Conservation (phyloP, 164 flowering plant genomes). For the Hamamelis virginiana region DNA sequence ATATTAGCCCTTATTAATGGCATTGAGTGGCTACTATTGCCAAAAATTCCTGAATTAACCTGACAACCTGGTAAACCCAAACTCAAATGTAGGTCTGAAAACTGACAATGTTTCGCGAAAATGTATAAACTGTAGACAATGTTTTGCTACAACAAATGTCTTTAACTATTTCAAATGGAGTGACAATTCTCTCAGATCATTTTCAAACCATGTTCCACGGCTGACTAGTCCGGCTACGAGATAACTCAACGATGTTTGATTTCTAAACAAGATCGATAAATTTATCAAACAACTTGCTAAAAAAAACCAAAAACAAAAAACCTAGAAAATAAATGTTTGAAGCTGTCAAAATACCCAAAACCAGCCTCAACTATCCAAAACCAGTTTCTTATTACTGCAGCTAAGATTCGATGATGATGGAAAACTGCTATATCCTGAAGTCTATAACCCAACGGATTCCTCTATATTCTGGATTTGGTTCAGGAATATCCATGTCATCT, state of each 20-base stretch:
- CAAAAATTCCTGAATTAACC: too few species aligned
- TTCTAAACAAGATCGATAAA: neutral
- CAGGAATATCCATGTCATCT: conserved; percentile 98
- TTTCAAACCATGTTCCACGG: neutral
- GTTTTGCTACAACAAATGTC: too few species aligned
- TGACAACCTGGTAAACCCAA: too few species aligned
- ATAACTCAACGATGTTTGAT: neutral
- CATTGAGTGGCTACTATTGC: too few species aligned
- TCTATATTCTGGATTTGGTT: conserved; percentile 86
- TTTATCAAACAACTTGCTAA: neutral
- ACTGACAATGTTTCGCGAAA: too few species aligned
- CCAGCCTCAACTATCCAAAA: neutral
- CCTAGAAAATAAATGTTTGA: neutral
- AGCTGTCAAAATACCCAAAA: neutral
- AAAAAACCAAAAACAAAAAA: too few species aligned
- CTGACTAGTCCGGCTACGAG: neutral
- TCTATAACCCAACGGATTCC: conserved; percentile 56
- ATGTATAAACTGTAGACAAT: too few species aligned
- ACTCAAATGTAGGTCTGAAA: too few species aligned
- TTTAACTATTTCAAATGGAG: too few species aligned
- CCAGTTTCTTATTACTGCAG: neutral
- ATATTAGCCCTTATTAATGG: too few species aligned
- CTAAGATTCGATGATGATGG: neutral
- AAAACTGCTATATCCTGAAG: neutral
- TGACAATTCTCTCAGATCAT: too few species aligned